Conservation (phyloP, 2,329 filamentous ascomycete species). For the Scedosporium minutisporum region DNA sequence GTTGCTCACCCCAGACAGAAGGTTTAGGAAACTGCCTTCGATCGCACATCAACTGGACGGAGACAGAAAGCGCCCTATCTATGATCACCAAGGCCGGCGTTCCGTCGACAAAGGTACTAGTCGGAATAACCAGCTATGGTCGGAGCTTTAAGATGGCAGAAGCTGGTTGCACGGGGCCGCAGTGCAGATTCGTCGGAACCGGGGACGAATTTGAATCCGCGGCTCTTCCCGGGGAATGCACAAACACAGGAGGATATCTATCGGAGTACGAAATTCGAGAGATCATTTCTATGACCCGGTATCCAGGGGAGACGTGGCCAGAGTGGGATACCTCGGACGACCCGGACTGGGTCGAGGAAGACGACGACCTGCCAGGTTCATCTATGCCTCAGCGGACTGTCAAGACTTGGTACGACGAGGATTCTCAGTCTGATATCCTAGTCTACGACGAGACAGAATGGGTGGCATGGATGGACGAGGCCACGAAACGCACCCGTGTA, state of each 20-base stretch:
- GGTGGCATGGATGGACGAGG: constrained; percentile 15
- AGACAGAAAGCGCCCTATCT: constrained; percentile 21
- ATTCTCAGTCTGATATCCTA: constrained; percentile 10
- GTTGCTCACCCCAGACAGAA: constrained; percentile 11
- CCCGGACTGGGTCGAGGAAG: too few relatives aligned
- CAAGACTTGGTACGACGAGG: neutral
- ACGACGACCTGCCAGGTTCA: too few relatives aligned
- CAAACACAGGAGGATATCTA: constrained; percentile 20
- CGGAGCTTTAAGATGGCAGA: constrained; percentile 23
- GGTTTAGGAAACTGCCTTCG: constrained; percentile 23
- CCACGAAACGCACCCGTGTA: constrained; percentile 11
- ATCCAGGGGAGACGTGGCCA: too few relatives aligned
- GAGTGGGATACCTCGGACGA: too few relatives aligned
- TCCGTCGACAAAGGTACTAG: constrained; percentile 17
- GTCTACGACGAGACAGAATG: constrained; percentile 15
- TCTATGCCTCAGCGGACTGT: neutral
- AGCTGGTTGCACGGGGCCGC: constrained; percentile 16
- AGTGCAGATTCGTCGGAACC: constrained; percentile 14
- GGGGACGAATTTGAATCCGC: constrained; percentile 13
- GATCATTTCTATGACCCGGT: neutral
- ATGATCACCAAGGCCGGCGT: constrained; percentile 27
- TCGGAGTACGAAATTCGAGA: constrained; percentile 19
- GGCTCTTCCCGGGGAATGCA: constrained; percentile 18
- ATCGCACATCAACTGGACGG: constrained; percentile 25
- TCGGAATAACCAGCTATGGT: constrained; percentile 22